Base-by-base conservation (phyloP, 2,329 filamentous ascomycete genomes). In the Botryotinia calthae region DNA sequence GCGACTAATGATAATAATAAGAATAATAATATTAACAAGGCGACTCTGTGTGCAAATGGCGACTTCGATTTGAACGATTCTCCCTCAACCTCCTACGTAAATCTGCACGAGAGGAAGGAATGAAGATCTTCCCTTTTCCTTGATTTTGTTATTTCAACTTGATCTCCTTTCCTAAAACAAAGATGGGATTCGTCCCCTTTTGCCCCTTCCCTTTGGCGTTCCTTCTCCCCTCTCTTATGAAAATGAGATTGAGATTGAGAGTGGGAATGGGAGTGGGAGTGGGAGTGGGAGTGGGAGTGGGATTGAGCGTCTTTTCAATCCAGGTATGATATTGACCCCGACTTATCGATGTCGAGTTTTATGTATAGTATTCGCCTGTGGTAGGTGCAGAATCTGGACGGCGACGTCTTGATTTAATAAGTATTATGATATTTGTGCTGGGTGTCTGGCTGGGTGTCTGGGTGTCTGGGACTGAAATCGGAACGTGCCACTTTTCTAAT, bases 401-500 rank as follows among this genome's bases (percentile, higher is more conserved):
- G 48, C 65, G 37, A 42, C 34, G 48, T 67, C 48, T 28, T 31
- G 42, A 67, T 44, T 46, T 46, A 42, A 56, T 56, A 56, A 31
- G 16, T 56, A n/a, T 42, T 67, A 42, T 56, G 48, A 25, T 67
- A 67, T 20, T 40, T 56, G 48, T 51, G 37, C 42, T 40, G 64
- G 63, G 42, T 34, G 42, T 46, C 62, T 46, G 42, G 25, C 37
- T 37, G 37, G 37, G 37, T 37, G 42, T n/a, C 34, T 40, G 58
- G 56, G 56, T 28, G 63, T 37, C 63, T 51, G 20, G 62, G 31
- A 25, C 64, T 67, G 25, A 10, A n/a, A 56, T 37, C 48, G 48
- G 48, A 42, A 56, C 48, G 65, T 67, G 65, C 48, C 65, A 67
- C 65, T 67, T 56, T 20, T 67, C 48, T 56, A 56, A 67, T 67